These are phyloP conservation scores for Chrysanthemum makinoi DNA, from an alignment of 129 eudicot genomes.

Conservation along the genomic window DNA sequence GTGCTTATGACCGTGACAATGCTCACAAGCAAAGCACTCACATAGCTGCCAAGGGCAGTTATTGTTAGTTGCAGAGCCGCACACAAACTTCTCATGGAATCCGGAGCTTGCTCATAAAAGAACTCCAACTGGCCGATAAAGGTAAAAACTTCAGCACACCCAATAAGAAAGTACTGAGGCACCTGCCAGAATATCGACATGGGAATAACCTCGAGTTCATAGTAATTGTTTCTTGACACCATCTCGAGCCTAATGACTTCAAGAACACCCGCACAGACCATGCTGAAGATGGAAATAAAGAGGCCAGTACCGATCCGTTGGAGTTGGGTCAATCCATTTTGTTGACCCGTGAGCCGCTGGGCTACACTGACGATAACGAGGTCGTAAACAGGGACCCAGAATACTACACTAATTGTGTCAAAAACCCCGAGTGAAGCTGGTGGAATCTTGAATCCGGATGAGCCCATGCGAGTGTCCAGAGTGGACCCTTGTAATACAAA, in stretches of 20 bases:
- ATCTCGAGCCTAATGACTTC: slow-evolving; percentile 28
- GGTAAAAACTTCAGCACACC: slow-evolving; percentile 34
- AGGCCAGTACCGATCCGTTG: slow-evolving; percentile 66
- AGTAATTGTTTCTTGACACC: slow-evolving; percentile 17
- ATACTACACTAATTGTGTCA: slow-evolving; percentile 30
- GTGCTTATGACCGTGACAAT: slow-evolving; percentile 27
- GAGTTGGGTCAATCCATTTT: slow-evolving; percentile 53
- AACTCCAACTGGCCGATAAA: slow-evolving; percentile 34
- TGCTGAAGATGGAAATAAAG: slow-evolving; percentile 51
- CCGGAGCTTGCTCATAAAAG: slow-evolving; percentile 40
- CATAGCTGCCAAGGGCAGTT: slow-evolving; percentile 24
- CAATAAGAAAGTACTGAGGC: slow-evolving; percentile 35
- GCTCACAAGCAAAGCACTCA: slow-evolving; percentile 28
- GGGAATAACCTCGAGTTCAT: slow-evolving; percentile 24
- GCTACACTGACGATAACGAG: slow-evolving; percentile 20
- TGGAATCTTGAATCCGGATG: slow-evolving; percentile 28
- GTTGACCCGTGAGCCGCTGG: slow-evolving; percentile 47
- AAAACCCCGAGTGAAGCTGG: slow-evolving; percentile 31
- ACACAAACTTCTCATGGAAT: slow-evolving; percentile 37
- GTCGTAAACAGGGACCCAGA: slow-evolving; percentile 38
- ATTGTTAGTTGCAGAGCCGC: slow-evolving; percentile 32
- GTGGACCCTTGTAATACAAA: slow-evolving; percentile 37
- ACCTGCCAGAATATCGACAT: slow-evolving; percentile 39
- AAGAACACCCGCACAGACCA: slow-evolving; percentile 58
- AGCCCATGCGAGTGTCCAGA: slow-evolving; percentile 26